Conservation (phyloP, 2,329 filamentous ascomycete genomes). For the Verticillium zaregamsianum region DNA sequence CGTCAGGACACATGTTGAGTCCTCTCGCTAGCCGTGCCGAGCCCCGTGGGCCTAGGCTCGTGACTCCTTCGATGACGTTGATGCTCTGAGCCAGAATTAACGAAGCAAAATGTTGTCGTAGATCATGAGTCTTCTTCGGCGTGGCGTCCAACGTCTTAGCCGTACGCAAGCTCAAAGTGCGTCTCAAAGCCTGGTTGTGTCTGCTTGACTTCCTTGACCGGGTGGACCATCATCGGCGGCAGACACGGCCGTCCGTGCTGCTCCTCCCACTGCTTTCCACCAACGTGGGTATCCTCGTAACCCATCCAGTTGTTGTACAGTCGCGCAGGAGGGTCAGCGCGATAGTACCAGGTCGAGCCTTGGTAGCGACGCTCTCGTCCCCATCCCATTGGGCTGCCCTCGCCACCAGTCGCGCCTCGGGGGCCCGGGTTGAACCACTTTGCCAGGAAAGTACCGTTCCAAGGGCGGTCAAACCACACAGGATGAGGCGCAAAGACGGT, state of each 20-base stretch:
- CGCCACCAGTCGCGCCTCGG: constrained; percentile 48
- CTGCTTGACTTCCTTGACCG: constrained; percentile 53
- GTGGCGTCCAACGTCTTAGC: constrained; percentile 20
- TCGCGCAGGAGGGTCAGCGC: constrained; percentile 51
- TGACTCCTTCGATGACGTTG: background rate
- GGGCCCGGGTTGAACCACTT: constrained; percentile 58
- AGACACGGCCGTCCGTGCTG: constrained; percentile 52
- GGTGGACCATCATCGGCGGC: constrained; percentile 55
- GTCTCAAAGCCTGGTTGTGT: constrained; percentile 39
- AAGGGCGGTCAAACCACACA: constrained; percentile 73
- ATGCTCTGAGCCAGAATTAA: background rate
- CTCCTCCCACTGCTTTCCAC: constrained; percentile 53
- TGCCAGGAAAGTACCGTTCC: constrained; percentile 50
- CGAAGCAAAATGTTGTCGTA: constrained; percentile 1
- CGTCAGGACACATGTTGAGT: background rate
- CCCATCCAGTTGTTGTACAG: constrained; percentile 63
- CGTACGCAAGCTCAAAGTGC: constrained; percentile 32
- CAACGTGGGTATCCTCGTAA: constrained; percentile 50
- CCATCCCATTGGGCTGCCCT: constrained; percentile 55
- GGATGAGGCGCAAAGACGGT: constrained; percentile 75
- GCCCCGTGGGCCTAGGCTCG: background rate
- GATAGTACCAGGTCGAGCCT: constrained; percentile 59
- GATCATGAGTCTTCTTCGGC: constrained; percentile 5
- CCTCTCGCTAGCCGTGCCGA: background rate
- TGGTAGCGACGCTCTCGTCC: constrained; percentile 53